Base-by-base conservation (phyloP, 352 stramenopile species). In the Globisporangium apiculatum region DNA sequence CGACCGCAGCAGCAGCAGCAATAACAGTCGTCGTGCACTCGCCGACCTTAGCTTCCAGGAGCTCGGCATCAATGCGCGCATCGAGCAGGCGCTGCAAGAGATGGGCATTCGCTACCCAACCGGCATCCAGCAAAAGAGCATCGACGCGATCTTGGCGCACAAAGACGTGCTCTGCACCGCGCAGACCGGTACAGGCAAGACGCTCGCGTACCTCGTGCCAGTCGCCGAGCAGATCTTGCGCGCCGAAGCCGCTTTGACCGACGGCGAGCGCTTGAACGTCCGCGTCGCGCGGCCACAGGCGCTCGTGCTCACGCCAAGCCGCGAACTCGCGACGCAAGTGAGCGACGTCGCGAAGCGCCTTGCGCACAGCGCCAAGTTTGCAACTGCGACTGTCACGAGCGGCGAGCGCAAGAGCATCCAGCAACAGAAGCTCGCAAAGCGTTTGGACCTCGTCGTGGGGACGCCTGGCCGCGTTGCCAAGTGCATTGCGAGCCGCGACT, bases 391-490 rank as follows among this genome's bases (percentile, higher is more conserved):
- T 18, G 63, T 89, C 58, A 91, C 82, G 10, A 82, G 79, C 55
- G 75, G 79, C 18, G 79, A 88, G 57, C 76, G 71, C 66, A 84
- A 87, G 64, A 85, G 72, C 58, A 77, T 88, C 41, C 76, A 89
- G 60, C 69, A 84, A 53, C 62, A 69, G 48, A 83, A 76, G 36
- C 52, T 83, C 7, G 49, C 60, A 2, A 68, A 73, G 4, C 66
- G 69, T 47, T 57, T 94, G 10, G 84, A 94, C 45, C 53, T 89
- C 18, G 68, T 94, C 49, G 78, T 94, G 49, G 84, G 79, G 10
- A 94, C 84, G 35, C 84, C 84, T 15, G 84, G 84, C 0, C 71
- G 84, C 1, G 64, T 94, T 15, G 75, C 76, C 41, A 90, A 89
- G 57, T 88, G 79, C 58, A 79, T 92, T 46, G 75, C 69, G 50